Conservation (phyloP, 2,329 filamentous ascomycete genomes). For the Fusarium siculi region DNA sequence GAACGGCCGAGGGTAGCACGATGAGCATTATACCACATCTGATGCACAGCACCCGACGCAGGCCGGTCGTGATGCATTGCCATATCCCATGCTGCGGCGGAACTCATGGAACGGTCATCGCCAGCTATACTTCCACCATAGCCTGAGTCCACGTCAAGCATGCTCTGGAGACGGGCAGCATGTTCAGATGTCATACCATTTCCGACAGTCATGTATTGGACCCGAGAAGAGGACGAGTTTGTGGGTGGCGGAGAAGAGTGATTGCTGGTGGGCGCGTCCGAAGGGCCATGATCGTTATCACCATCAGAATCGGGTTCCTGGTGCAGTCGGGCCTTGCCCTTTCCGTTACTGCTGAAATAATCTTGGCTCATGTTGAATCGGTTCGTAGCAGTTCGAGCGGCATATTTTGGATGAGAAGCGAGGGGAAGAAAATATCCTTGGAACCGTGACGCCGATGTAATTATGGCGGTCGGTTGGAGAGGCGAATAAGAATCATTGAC, state of each 20-base stretch:
- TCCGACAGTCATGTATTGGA: constrained; percentile 89
- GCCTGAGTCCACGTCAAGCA: constrained; percentile 89
- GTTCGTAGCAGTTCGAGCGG: constrained; percentile 40
- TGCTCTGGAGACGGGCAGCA: constrained; percentile 80
- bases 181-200: constrained; percentile 83
- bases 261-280: constrained; percentile 41
- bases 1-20: constrained; percentile 86
- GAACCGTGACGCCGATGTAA: constrained; percentile 37
- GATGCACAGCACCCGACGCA: constrained; percentile 86
- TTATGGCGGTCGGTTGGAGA: constrained; percentile 33
- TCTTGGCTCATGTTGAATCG: constrained; percentile 68
- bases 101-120: constrained; percentile 64
- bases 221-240: constrained; percentile 50
- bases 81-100: constrained; percentile 58
- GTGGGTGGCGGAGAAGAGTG: constrained; percentile 41
- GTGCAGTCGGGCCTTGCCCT: constrained; percentile 60
- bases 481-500: constrained; percentile 39
- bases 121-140: constrained; percentile 84
- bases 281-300: constrained; percentile 38
- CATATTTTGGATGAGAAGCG: constrained; percentile 47
- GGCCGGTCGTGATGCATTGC: constrained; percentile 55
- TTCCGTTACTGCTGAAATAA: constrained; percentile 65
- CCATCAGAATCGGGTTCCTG: constrained; percentile 44
- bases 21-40: constrained; percentile 95
- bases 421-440: constrained; percentile 24